Evolutionary conservation across 495 filamentous ascomycete species (phyloP).

Genomic region (Ramalina intermedia): DNA sequence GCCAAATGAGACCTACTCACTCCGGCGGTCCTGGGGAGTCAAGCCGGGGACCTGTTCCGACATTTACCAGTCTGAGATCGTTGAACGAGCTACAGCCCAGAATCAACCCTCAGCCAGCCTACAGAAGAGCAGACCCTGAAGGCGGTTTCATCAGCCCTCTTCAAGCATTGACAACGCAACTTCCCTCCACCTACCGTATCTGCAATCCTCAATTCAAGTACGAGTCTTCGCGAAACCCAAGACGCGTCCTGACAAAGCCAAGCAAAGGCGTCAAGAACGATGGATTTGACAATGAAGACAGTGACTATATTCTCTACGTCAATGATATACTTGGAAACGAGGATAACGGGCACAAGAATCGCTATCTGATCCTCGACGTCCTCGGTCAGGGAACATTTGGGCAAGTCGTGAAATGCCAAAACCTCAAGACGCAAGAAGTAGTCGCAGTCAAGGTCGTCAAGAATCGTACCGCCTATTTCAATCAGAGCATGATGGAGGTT

Average conservation of each 20-base stretch:
- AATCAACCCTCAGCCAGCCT: constrained; percentile 75
- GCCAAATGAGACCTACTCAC: constrained; percentile 34
- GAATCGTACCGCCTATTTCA: constrained; percentile 98
- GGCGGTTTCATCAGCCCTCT: constrained; percentile 97
- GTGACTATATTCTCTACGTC: constrained; percentile 98
- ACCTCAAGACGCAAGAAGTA: constrained; percentile 93
- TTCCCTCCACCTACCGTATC: constrained; percentile 92
- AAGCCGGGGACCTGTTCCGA: constrained; percentile 65
- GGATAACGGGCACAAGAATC: constrained; percentile 97
- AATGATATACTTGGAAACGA: constrained; percentile 98
- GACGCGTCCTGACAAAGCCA: constrained; percentile 94
- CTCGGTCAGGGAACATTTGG: constrained; percentile 97
- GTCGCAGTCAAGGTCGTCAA: constrained; percentile 99
- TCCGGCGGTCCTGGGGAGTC: constrained; percentile 28
- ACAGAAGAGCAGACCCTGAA: constrained; percentile 87
- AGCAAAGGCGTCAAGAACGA: constrained; percentile 99
- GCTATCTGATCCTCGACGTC: constrained; percentile 95
- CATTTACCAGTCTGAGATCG: constrained; percentile 64
- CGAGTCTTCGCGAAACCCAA: constrained; percentile 95
- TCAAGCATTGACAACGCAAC: constrained; percentile 86
- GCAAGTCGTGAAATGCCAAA: constrained; percentile 99
- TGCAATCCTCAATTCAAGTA: constrained; percentile 99
- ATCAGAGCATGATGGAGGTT: constrained; percentile 99
- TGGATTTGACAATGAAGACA: constrained; percentile 97
- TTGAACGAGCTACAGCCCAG: constrained; percentile 65